Base-by-base conservation (phyloP, 345 rosid species). In the Euclidium syriacum region DNA sequence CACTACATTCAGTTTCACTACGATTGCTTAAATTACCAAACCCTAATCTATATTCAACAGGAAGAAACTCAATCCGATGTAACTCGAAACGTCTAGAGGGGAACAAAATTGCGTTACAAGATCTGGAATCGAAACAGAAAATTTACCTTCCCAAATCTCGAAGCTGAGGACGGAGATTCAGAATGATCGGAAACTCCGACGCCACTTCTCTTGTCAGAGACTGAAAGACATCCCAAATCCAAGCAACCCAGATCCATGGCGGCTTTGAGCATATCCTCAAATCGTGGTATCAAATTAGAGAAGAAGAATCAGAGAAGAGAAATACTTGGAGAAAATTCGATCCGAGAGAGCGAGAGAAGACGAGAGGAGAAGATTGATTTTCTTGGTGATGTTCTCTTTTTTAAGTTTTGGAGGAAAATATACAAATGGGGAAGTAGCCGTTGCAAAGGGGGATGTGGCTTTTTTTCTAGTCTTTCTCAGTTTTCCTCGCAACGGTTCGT, bases 171-270 rank as follows among this genome's bases (percentile, higher is more conserved):
- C 0, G 82, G 51, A 14, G 2, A 70, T 46, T 70, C 68, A 8
- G 43, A 57, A 42, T 72, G 53, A 58, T 74, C 73, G 10, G 29
- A 46, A 34, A 72, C 83, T 4, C 64, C 49, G 26, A 46, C 79
- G 29, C 57, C 22, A 17, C 20, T 62, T 25, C 27, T 59, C 76
- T 81, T 79, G 5, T 81, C 80, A 10, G 75, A 56, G 53, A 50
- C 63, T 5, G 80, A 52, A 42, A 76, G 35, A 80, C 90, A 79
- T 26, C 90, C 84, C 68, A 82, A 49, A 63, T 88, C 90, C 70
- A 84, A 70, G 72, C 91, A 84, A 17, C 91, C 94, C 50, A 80
- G 74, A 73, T 89, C 91, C 87, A 89, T 84, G 52, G 71, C 60
- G 26, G 60, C 24, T 27, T 72, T 72, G 6, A 65, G 59, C 75